Base-by-base conservation (phyloP, 2,329 filamentous ascomycete genomes). In the Ceratocystis destructans region DNA sequence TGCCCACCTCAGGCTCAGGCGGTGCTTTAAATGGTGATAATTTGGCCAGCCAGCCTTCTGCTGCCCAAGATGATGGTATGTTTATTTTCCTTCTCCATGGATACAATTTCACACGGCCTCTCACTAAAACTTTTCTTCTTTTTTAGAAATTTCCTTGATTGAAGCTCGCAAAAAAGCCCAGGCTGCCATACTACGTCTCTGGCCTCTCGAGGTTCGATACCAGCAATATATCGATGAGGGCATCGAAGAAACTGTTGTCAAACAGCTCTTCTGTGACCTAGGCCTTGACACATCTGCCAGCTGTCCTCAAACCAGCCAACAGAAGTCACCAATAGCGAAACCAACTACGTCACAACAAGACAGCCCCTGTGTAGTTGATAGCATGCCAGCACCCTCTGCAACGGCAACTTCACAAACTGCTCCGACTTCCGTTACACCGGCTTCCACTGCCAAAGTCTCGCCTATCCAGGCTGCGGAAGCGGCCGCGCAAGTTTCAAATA, bases 151-250 rank as follows among this genome's bases (percentile, higher is more conserved):
- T 10, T 61, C 53, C 37, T 7, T 67, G 37, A 68, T 74, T 3
- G 78, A 80, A 64, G 79, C 77, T 41, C 81, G 78, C 65, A 83
- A 82, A 69, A 79, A 82, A 69, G 88, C 88, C 0, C 82, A 85
- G 71, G 82, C 83, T 28, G 86, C 88, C 3, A 84, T 92, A 48
- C 74, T 89, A 37, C 80, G 83, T 46, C 76, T 92, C 2, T 81
- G 79, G 76, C 79, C 80, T 1, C 73, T 89, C 68, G 87, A 89
- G 62, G 84, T 95, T 67, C 83, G 84, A 22, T 96, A 87, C 72
- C 80, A 87, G 65, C 82, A 89, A 68, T 86, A 93, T 66, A 77
- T 92, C 12, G 79, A 84, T 10, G 88, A 93, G 73, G 88, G 89
- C 0, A 80, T 93, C 53, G 82, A 91, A 70, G 79, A 82, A 45